Evolutionary conservation across 495 filamentous ascomycete genomes (phyloP), one percentile per base, ranked within the genome.

Genomic region (Staphylotrichum tortipilum): DNA sequence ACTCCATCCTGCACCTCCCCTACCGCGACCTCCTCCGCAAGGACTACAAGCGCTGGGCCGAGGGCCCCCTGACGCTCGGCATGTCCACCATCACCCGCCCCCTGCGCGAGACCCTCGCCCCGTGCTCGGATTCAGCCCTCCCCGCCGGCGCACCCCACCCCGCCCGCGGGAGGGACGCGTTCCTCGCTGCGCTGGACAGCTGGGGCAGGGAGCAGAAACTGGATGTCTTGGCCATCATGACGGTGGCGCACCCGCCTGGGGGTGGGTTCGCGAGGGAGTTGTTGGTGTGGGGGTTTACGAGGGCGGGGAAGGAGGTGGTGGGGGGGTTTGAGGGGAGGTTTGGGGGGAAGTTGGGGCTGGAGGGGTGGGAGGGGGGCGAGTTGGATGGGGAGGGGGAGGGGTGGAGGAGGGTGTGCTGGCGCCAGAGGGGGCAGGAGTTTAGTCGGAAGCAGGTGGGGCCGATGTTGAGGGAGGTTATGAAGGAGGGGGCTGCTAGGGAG

Each of bases 371-470:
- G 0, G 60, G 53, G 0, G 75, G 70, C 0, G 46, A 38, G 17
- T 42, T 83, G 38, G 78, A 80, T 71, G 53, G 53, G 23, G 68
- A 71, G 3, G 58, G 54, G 26, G 66, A 56, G 18, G 11, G 57
- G 5, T 61, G 60, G 19, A 73, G 75, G 67, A 66, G 71, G 43
- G 63, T 60, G 40, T 71, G 84, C 24, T 91, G 87, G 86, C 64
- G 70, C 55, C 90, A 95, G 73, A 67, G 63, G 21, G 75, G 81
- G 56, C 54, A 84, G 19, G 72, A 76, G 41, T 73, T 80, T 50
- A 95, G 89, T 65, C 72, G 91, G 56, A 97, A 97, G 69, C 83
- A 88, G 72, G 87, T 97, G 35, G 90, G 84, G 28, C 91, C 91
- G 26, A 68, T 94, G 66, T 53, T 97, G 56, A 78, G 89, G 59